Evolutionary conservation across 768 basidiomycete genomes (phyloP).

Genomic region (Rhizopogon salebrosus): DNA sequence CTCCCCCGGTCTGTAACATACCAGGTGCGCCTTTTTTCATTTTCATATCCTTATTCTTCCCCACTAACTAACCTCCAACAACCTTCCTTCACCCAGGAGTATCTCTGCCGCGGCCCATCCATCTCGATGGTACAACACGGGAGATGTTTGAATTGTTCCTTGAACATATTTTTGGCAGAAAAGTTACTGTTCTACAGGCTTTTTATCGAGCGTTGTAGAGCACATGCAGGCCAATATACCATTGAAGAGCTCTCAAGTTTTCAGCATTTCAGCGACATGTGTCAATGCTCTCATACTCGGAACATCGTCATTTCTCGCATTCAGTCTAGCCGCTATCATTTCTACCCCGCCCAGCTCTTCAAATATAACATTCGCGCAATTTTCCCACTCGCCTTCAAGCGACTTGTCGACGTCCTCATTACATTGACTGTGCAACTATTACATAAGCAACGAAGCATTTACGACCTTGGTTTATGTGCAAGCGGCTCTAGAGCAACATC

Average conservation of each 20-base stretch:
- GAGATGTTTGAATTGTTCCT: background rate
- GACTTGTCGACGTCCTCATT: background rate
- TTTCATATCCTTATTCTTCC: no score
- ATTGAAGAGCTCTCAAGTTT: background rate
- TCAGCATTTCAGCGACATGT: background rate
- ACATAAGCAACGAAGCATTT: background rate
- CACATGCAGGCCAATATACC: background rate
- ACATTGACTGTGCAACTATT: background rate
- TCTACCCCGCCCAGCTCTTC: background rate
- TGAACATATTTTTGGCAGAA: background rate
- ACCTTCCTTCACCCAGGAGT: no score
- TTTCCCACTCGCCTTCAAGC: background rate
- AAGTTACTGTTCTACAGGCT: background rate
- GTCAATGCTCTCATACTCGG: background rate
- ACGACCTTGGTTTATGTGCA: background rate
- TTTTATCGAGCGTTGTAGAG: background rate
- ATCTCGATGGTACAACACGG: no score
- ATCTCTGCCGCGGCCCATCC: no score
- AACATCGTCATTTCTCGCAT: background rate
- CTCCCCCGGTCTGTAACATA: conserved; percentile 39
- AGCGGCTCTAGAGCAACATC: conserved; percentile 1
- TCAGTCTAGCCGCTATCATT: background rate
- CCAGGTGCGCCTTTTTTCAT: no score
- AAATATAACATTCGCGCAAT: background rate
- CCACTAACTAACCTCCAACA: no score